A percentile compares a stretch with the other conserved stretches of the same genome.
Conservation (phyloP, 164 flowering plant genomes). For the Vitis vinifera region ASM3070453v1 NC_081814.1:10013001-10013500, state of each 20-base stretch:
- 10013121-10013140: slow-evolving; percentile 39
- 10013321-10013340: slow-evolving; percentile 33
- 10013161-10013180: slow-evolving; percentile 39
- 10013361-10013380: slow-evolving; percentile 33
- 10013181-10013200: slow-evolving; percentile 37
- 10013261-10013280: slow-evolving; percentile 7
- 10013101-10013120: slow-evolving; percentile 37
- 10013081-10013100: slow-evolving; percentile 31
- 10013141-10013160: slow-evolving; percentile 43
- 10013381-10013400: slow-evolving; percentile 28
- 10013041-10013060: slow-evolving; percentile 32
- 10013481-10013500: slow-evolving; percentile 32
- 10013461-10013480: slow-evolving; percentile 41
- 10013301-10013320: slow-evolving; percentile 30
- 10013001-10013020: slow-evolving; percentile 8
- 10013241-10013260: slow-evolving; percentile 25
- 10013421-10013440: slow-evolving; percentile 28
- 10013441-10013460: slow-evolving; percentile 13
- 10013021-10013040: slow-evolving; percentile 2
- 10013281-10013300: slow-evolving; percentile 13
- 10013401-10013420: slow-evolving; percentile 27
- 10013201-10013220: slow-evolving; percentile 37
- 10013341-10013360: slow-evolving; percentile 31
- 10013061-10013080: slow-evolving; percentile 22
- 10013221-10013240: slow-evolving; percentile 40